Percentiles rank a stretch among this genome's conserved stretches.
Evolutionary conservation across 202 grass and related monocot genomes (phyloP).

Genomic region (Setaria italica): DNA sequence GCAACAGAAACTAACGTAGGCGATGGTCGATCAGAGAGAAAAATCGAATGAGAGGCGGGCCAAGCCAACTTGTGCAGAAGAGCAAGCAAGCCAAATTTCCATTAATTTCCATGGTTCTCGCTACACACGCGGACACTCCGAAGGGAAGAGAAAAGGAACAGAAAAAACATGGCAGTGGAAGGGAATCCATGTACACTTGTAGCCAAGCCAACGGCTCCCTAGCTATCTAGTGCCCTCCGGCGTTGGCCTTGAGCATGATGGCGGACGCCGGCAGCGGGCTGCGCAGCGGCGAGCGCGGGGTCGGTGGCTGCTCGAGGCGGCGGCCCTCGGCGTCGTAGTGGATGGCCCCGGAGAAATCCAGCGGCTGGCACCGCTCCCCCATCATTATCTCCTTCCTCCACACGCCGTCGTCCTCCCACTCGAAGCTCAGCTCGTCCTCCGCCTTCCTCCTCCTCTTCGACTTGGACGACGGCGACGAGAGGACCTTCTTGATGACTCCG

Average conservation of each 20-base stretch:
- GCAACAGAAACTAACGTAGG: neutral
- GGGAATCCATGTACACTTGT: constrained; percentile 8
- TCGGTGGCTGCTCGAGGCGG: constrained; percentile 60
- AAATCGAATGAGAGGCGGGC: neutral
- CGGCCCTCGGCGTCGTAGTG: constrained; percentile 86
- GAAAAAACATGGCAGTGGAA: neutral
- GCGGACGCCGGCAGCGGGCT: constrained; percentile 62
- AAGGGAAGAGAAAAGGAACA: neutral
- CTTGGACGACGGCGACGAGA: constrained; percentile 39
- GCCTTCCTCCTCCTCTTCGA: constrained; percentile 4
- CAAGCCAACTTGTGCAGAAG: neutral
- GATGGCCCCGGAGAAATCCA: constrained; percentile 90
- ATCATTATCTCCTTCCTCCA: constrained; percentile 89
- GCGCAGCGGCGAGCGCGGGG: constrained; percentile 78
- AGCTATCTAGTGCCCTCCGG: constrained; percentile 22
- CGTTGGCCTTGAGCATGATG: constrained; percentile 45
- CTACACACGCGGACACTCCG: neutral
- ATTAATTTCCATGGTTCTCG: constrained; percentile 33
- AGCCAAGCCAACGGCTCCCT: neutral
- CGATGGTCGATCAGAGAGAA: neutral
- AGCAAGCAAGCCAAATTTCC: constrained; percentile 32
- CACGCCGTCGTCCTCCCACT: constrained; percentile 52
- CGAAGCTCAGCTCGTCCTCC: constrained; percentile 6
- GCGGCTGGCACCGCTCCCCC: constrained; percentile 93
- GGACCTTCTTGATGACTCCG: constrained; percentile 35